Evolutionary conservation across 768 basidiomycete species (phyloP), one percentile per base, ranked within the genome.

Genomic region (Podaxis pistillaris): DNA sequence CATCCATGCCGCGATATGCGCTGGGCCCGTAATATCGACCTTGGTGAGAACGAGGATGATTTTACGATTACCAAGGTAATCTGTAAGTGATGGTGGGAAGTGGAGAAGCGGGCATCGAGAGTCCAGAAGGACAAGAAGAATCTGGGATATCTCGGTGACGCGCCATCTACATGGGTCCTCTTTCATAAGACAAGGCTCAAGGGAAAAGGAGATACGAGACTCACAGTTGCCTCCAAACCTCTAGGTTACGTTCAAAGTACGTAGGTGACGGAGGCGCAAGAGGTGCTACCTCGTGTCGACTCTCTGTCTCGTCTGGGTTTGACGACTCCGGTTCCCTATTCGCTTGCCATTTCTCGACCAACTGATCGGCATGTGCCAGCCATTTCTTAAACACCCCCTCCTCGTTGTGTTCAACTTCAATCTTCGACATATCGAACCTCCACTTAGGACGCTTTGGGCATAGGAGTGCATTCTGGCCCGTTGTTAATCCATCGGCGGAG

Each of bases 201-300:
- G 33, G 33, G 33, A 33, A 33, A 36, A 53, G 53, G 53, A 53
- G 38, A 63, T 40, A 56, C 2, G 37, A 17, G 7, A 81, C 90
- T 67, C 73, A 93, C 86, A 98, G 76, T 76, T 98, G 96, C 65
- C 96, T 77, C 95, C 95, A 98, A 13, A 97, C 94, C 70, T 97
- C 92, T 50, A 97, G 69, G 72, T 98, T 97, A 46, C 91, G 83
- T 74, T 97, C 95, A 72, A 87, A 97, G 73, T 89, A 88, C 0
- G 90, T 88, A 1, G 90, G 86, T 3, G 91, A 89, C 49, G 77
- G 75, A 9, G 86, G 86, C 82, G 87, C 79, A 30, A 66, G 52
- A 17, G 54, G 50, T 37, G 58, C 52, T 22, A 60, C 8, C 13
- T 62, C 55, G 6, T 66, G 60, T 53, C 47, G 59, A 50, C 36